phyloP scores from a whole-genome alignment of 331 rosid genomes.

The Arachis monticola region DNA sequence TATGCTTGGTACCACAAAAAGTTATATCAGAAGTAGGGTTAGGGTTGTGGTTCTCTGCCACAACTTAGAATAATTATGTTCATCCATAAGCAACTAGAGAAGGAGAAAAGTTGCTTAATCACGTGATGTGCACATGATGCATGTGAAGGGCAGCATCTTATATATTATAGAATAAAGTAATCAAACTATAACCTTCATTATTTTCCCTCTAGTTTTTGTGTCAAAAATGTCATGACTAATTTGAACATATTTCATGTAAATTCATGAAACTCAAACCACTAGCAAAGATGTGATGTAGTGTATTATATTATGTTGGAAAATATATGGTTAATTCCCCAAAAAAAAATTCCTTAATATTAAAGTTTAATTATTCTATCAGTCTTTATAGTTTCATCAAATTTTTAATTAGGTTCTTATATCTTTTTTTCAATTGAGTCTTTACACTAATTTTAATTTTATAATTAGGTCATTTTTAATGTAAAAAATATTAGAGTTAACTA shows the following conservation, averaged over 20 bases:
- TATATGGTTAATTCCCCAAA: no score
- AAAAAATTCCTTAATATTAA: no score
- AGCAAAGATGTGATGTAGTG: background rate
- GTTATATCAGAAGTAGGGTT: background rate
- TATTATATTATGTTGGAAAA: background rate
- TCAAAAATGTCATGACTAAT: background rate
- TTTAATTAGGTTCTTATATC: no score
- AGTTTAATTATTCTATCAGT: no score
- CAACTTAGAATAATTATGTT: slow-evolving; percentile 4
- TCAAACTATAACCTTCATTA: background rate
- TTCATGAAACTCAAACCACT: background rate
- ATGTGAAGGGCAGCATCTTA: background rate
- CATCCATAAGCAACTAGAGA: background rate
- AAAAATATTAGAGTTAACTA: no score
- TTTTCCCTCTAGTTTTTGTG: background rate
- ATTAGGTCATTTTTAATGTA: no score
- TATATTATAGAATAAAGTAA: background rate
- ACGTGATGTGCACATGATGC: slow-evolving; percentile 10
- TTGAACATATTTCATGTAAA: background rate
- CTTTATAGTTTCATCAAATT: no score
- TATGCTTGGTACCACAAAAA: background rate
- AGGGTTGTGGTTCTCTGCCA: slow-evolving; percentile 5
- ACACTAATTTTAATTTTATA: no score
- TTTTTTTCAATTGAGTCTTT: no score
- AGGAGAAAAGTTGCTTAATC: slow-evolving; percentile 7